phyloP scores from a whole-genome alignment of 805 yeast species.

The Pachysolen tannophilus region DNA sequence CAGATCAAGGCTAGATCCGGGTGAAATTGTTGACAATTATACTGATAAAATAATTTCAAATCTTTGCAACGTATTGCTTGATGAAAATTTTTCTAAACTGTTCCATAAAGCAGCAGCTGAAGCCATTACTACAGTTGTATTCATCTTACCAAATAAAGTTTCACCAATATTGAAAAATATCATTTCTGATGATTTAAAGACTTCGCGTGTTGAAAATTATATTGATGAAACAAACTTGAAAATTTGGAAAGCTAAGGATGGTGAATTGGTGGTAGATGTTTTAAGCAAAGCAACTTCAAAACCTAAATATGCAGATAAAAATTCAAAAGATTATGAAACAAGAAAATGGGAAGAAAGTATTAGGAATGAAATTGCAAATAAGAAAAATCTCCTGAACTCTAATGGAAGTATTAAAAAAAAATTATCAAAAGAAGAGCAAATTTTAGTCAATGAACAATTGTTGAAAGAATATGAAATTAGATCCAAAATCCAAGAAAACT shows the following conservation, averaged over 20 bases:
- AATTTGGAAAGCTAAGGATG: constrained; percentile 67
- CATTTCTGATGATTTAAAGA: constrained; percentile 35
- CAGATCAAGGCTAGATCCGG: constrained; percentile 57
- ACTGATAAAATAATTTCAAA: constrained; percentile 18
- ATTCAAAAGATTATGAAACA: constrained; percentile 78
- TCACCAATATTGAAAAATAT: constrained; percentile 41
- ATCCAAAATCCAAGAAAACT: constrained; percentile 28
- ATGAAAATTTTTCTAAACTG: constrained; percentile 26
- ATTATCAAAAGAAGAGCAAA: constrained; percentile 71
- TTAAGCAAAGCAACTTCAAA: constrained; percentile 33
- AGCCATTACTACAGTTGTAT: constrained; percentile 41
- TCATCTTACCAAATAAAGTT: constrained; percentile 49
- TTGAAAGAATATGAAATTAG: constrained; percentile 55
- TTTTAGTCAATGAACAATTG: constrained; percentile 52
- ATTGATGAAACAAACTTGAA: constrained; percentile 42
- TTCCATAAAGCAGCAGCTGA: constrained; percentile 45
- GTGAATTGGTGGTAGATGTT: constrained; percentile 60
- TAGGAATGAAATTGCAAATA: constrained; percentile 62
- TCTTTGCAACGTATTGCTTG: constrained; percentile 11
- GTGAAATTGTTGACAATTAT: constrained; percentile 32
- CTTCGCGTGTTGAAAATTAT: constrained; percentile 22
- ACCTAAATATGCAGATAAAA: constrained; percentile 47
- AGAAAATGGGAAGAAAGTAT: constrained; percentile 84
- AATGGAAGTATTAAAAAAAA: constrained; percentile 37
- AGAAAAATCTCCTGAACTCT: constrained; percentile 25